These are phyloP conservation scores for Nelumbo lutea DNA, from an alignment of 164 flowering plant genomes.

Conservation along the genomic window DNA sequence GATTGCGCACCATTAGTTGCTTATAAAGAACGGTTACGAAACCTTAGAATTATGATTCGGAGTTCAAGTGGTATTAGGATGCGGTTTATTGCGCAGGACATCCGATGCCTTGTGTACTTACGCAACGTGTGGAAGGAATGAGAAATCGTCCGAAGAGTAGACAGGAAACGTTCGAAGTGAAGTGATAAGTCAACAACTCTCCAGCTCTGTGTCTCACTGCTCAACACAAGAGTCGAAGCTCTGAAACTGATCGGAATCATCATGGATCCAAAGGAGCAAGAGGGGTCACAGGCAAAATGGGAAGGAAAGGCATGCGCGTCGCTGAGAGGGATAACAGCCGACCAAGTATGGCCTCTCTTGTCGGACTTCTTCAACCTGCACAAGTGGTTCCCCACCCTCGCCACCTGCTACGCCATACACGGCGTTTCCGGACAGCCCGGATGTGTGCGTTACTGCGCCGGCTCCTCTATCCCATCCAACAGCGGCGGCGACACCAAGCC, in stretches of 20 bases:
- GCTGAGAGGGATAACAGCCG: constrained; percentile 22
- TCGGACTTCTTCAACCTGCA: constrained; percentile 46
- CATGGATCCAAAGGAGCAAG: background rate
- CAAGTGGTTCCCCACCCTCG: constrained; percentile 37
- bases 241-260: background rate
- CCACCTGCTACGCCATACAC: constrained; percentile 30
- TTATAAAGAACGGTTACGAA: too few relatives aligned
- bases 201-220: background rate
- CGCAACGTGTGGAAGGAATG: too few relatives aligned
- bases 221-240: background rate
- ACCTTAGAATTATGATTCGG: too few relatives aligned
- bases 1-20: too few relatives aligned
- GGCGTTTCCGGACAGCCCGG: constrained; percentile 39
- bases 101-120: too few relatives aligned
- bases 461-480: constrained; percentile 28
- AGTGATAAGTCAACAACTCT: background rate
- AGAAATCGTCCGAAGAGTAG: too few relatives aligned
- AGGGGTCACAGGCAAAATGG: constrained; percentile 27
- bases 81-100: too few relatives aligned
- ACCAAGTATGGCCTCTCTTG: constrained; percentile 44
- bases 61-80: too few relatives aligned
- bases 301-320: constrained; percentile 35
- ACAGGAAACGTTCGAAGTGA: too few relatives aligned
- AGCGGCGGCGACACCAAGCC: background rate
- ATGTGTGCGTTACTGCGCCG: constrained; percentile 46